phyloP scores from a whole-genome alignment of 2,329 filamentous ascomycete genomes.

The Arthroderma sp. region DNA sequence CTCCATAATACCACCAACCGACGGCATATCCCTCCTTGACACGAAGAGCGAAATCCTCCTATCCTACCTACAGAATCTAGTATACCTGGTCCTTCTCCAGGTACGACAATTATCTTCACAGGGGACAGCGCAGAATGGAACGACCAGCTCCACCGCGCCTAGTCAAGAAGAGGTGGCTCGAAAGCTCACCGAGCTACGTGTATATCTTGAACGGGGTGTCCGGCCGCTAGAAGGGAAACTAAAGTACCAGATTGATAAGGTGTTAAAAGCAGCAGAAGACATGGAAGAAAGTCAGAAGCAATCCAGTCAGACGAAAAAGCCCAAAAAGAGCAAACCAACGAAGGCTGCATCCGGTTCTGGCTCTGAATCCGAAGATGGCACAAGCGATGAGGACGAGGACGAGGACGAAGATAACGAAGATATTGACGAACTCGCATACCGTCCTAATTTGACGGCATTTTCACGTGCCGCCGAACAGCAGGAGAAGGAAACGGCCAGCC shows the following conservation, averaged over 20 bases:
- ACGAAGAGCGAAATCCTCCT: constrained; percentile 95
- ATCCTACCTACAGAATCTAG: constrained; percentile 87
- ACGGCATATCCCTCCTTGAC: constrained; percentile 89
- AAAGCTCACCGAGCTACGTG: constrained; percentile 79
- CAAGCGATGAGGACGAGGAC: constrained; percentile 15
- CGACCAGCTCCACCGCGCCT: no score
- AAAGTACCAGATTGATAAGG: constrained; percentile 92
- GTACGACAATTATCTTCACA: constrained; percentile 43
- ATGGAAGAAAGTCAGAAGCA: constrained; percentile 20
- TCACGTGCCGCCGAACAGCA: constrained; percentile 26
- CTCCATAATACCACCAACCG: constrained; percentile 58
- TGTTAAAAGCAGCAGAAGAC: constrained; percentile 67
- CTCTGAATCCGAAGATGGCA: constrained; percentile 20
- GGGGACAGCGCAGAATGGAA: no score
- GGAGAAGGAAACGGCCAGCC: constrained; percentile 12
- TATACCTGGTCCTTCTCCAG: constrained; percentile 74
- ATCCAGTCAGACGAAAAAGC: constrained; percentile 18
- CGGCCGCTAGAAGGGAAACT: constrained; percentile 78
- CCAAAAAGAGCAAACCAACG: constrained; percentile 20
- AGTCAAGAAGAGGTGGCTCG: constrained; percentile 49
- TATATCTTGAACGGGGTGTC: constrained; percentile 87
- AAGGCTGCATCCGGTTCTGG: constrained; percentile 23
- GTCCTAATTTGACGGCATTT: constrained; percentile 44
- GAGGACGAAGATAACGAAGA: constrained; percentile 24
- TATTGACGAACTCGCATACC: constrained; percentile 49